Evolutionary conservation across 2,329 filamentous ascomycete species (phyloP), one percentile per base, ranked within the genome.

Genomic region (Mollisia scopiformis): DNA sequence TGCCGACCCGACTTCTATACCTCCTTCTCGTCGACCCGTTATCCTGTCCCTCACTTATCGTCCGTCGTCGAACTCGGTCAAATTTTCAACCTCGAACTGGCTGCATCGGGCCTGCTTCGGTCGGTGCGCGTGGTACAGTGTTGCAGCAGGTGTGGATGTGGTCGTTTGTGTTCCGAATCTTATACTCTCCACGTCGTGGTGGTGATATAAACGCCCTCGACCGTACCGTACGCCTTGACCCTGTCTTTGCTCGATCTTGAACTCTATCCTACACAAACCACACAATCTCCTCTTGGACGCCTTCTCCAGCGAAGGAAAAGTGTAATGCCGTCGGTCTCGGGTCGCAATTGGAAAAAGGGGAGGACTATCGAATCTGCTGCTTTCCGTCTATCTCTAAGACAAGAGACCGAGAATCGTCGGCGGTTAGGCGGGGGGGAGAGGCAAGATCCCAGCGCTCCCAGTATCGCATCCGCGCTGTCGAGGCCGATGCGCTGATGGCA

Each of bases 301-400:
- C 43, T n/a, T 47, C 43, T 43, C 39, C 39, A 19, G 10, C 10
- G 43, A 27, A n/a, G 43, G n/a, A n/a, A 27, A 27, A 13, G 13
- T 27, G 13, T 10, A 47, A 27, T 28, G 43, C 43, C 23, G 43
- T 47, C 23, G 23, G 23, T 27, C 43, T 47, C 43, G 43, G 25
- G n/a, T 39, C 53, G 21, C 53, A 55, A 55, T 33, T 55, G 53
- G 53, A 11, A 33, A 28, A 41, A 43, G 13, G n/a, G 37, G n/a
- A 6, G 46, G 3, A 21, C 31, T 27, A 10, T 28, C 41, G 25
- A n/a, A 23, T 56, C 54, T 47, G 41, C 41, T 43, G 21, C 41
- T 37, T 35, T 27, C 54, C 28, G 41, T 56, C 14, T 35, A 27
- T 28, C 33, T 25, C 39, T 6, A 30, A 43, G 7, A 37, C 30